Percentiles rank a stretch among this genome's conserved stretches.
phyloP scores from a whole-genome alignment of 176 grass and related monocot species.

The Oryza brachyantha region DNA sequence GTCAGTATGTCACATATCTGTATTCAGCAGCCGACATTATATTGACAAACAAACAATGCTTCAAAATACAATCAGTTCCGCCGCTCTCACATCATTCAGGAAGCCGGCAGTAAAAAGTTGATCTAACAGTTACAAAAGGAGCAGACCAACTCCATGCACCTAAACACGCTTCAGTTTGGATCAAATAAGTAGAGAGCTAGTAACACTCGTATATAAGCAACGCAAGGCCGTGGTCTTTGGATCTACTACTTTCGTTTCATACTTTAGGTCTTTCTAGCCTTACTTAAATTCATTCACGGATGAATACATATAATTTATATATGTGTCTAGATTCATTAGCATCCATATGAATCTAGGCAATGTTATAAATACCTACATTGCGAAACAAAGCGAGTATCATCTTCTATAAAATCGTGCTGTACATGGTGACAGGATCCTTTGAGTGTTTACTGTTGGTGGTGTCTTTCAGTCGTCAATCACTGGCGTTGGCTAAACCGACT shows the following conservation, averaged over 20 bases:
- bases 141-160: background rate
- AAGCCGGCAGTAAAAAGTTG: background rate
- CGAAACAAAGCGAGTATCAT: too few relatives aligned
- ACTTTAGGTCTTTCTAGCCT: too few relatives aligned
- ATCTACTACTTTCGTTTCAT: too few relatives aligned
- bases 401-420: constrained; percentile 12
- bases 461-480: constrained; percentile 42
- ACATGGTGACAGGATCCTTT: background rate
- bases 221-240: background rate
- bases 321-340: too few relatives aligned
- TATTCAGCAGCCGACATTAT: background rate
- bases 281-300: too few relatives aligned
- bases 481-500: constrained; percentile 81
- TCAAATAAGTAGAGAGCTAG: background rate
- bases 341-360: too few relatives aligned
- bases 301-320: too few relatives aligned
- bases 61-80: background rate
- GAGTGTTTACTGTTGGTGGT: background rate
- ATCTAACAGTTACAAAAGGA: background rate
- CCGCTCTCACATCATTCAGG: background rate
- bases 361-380: too few relatives aligned
- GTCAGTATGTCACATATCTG: background rate
- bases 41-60: background rate
- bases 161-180: background rate
- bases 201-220: background rate